Evolutionary conservation across 371 early-diverging fungal species (phyloP).

Genomic region (Syncephalastrum sp.): DNA sequence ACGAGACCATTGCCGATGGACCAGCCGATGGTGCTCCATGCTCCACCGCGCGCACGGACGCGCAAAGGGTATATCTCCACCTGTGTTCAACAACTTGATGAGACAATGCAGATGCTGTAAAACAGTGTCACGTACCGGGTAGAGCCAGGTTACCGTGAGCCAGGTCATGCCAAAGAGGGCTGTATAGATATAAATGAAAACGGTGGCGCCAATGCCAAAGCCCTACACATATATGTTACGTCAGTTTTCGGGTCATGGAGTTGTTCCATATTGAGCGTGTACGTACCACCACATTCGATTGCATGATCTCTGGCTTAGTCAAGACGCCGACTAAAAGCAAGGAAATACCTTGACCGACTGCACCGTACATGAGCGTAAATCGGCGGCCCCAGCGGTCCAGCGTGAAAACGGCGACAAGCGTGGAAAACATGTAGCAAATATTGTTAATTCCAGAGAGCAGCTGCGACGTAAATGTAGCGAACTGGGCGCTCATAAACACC

Average conservation of each 20-base stretch:
- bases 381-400: conserved; percentile 38
- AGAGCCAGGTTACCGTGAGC: conserved; percentile 41
- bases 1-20: conserved; percentile 39
- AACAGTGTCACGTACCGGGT: conserved; percentile 18
- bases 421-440: conserved; percentile 34
- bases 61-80: conserved; percentile 34
- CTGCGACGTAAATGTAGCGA: conserved; percentile 23
- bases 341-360: conserved; percentile 36
- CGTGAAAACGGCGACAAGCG: conserved; percentile 38
- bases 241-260: background rate
- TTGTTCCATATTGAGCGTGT: background rate
- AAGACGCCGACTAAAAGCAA: conserved; percentile 30
- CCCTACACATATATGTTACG: conserved; percentile 2
- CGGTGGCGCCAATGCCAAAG: conserved; percentile 35
- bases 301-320: conserved; percentile 32
- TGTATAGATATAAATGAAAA: conserved; percentile 37
- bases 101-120: background rate
- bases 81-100: conserved; percentile 41
- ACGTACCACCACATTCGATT: conserved; percentile 15
- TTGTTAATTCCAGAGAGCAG: conserved; percentile 40
- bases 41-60: conserved; percentile 43
- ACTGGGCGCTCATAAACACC: conserved; percentile 31
- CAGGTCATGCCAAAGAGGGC: conserved; percentile 47
- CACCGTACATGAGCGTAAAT: conserved; percentile 37
- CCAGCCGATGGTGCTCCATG: conserved; percentile 42